Base-by-base conservation (phyloP, 2,329 filamentous ascomycete species). In the Diaporthe batatas region DNA sequence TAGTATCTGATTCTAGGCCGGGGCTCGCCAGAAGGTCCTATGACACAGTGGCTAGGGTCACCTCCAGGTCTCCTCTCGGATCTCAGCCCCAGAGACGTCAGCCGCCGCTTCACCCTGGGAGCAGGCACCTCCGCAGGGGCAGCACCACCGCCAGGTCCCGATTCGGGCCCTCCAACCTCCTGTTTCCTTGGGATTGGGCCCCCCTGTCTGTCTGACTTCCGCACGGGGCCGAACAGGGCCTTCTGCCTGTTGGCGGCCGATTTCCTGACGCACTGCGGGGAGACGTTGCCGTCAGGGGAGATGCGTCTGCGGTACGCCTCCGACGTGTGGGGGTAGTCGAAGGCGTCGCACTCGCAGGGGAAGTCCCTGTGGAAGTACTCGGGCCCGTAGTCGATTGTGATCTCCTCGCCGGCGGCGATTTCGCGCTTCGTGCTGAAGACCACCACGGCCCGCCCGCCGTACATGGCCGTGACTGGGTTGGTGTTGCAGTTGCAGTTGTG, bases 401-500 rank as follows among this genome's bases (percentile, higher is more conserved):
- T 6, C 25, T 73, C 58, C 23, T 71, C 68, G 18, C 51, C 58
- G 14, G 34, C 23, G 5, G 58, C 51, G 34, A 73, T 67, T 32
- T 53, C 51, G 29, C 68, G 67, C 10, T 21, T 71, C 16, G 68
- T 57, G 32, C 8, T 39, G 42, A 67, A 71, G 16, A 21, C 11
- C 5, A 71, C 8, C 32, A 54, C 68, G 51, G 39, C 65, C 23
- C 68, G 68, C n/a, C 53, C 36, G 21, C 72, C 68, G 25, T 71
- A 73, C 72, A 68, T 67, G 14, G 51, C 2, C 0, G 16, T 34
- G 1, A 44, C 34, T 18, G 53, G 42, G 10, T 53, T 42, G 6
- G 62, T 36, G 58, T 71, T 73, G 25, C 10, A 34, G 11, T 34
- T 14, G 32, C 72, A 73, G 68, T 73, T 53, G 34, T 73, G 67